Base-by-base conservation (phyloP, 2,329 filamentous ascomycete genomes). In the Cladosporium austrohemisphaericum region DNA sequence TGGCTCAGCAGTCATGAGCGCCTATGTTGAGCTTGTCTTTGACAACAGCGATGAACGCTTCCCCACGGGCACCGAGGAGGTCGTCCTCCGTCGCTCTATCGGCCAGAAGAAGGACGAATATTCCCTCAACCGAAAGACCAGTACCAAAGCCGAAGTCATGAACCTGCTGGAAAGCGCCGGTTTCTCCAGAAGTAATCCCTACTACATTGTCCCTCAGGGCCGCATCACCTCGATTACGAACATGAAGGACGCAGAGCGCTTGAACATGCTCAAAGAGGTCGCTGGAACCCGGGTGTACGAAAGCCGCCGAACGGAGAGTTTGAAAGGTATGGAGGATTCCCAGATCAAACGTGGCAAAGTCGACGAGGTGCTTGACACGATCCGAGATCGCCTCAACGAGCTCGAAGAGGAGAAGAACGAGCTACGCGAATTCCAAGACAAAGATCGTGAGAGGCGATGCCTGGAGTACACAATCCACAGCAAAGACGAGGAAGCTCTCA, bases 1-100 rank as follows among this genome's bases (percentile, higher is more conserved):
- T 3, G 94, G 93, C 28, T 95, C 92, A 3, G 93, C 93, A 13
- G 92, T 98, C 62, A 95, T 96, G 88, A 95, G 91, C 40, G 94
- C 93, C n/a, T 98, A 97, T 62, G 94, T 98, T 52, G 93, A 98
- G 71, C 88, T 98, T 62, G 95, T 96, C 58, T 98, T 98, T 69
- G 93, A 98, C 77, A 98, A 98, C 67, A 88, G 81, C 61, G 92
- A 98, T 67, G 89, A 94, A 60, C 88, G 93, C 60, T 97, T 98
- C 64, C 90, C 90, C 28, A 96, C 90, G 8, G 88, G 88, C 59
- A 93, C 89, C 65, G 85, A 90, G 52, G 92, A 98, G 67, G 82
- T 97, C 40, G 84, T 93, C 33, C 75, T 98, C 51, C 86, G 94
- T 54, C 86, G 93, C 36, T 97, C 93, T 0, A 98, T 98, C 67